Evolutionary conservation across 495 filamentous ascomycete genomes (phyloP).

Genomic region (Oidiodendron maius): DNA sequence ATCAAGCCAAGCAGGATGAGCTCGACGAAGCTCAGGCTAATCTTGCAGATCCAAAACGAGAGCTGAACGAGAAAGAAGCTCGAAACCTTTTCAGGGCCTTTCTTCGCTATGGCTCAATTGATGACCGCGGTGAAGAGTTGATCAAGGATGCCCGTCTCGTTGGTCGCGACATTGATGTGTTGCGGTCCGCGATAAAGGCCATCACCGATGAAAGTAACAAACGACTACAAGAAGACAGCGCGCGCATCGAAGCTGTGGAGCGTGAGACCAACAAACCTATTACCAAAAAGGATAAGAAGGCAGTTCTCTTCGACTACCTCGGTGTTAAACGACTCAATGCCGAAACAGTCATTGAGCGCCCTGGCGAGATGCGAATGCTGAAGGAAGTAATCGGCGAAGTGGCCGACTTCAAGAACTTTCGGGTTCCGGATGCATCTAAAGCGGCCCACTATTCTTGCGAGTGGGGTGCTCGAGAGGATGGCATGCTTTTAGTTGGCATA

Average conservation of each 20-base stretch:
- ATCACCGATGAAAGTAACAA: slow-evolving; percentile 65
- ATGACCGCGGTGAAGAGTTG: slow-evolving; percentile 79
- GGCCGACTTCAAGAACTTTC: slow-evolving; percentile 67
- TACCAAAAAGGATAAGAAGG: slow-evolving; percentile 96
- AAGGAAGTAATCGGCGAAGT: slow-evolving; percentile 60
- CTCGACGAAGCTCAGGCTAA: slow-evolving; percentile 48
- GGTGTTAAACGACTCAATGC: slow-evolving; percentile 93
- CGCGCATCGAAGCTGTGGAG: slow-evolving; percentile 54
- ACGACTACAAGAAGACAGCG: slow-evolving; percentile 63
- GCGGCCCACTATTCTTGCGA: slow-evolving; percentile 75
- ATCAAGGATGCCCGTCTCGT: slow-evolving; percentile 76
- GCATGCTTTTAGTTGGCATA: slow-evolving; percentile 94
- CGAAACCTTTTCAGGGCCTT: slow-evolving; percentile 84
- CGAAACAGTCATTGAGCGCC: slow-evolving; percentile 85
- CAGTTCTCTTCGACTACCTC: slow-evolving; percentile 86
- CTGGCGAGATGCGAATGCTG: slow-evolving; percentile 78
- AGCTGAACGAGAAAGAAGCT: slow-evolving; percentile 83
- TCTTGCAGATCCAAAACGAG: slow-evolving; percentile 70
- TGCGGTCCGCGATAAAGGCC: slow-evolving; percentile 51
- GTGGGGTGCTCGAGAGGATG: slow-evolving; percentile 91
- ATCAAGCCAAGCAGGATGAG: slow-evolving; percentile 59
- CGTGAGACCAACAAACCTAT: slow-evolving; percentile 62
- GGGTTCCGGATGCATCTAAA: slow-evolving; percentile 86
- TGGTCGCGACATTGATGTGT: slow-evolving; percentile 62
- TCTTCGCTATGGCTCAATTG: slow-evolving; percentile 80